Conservation (phyloP, 352 stramenopile species). For the Phytophthora fragariaefolia region DNA sequence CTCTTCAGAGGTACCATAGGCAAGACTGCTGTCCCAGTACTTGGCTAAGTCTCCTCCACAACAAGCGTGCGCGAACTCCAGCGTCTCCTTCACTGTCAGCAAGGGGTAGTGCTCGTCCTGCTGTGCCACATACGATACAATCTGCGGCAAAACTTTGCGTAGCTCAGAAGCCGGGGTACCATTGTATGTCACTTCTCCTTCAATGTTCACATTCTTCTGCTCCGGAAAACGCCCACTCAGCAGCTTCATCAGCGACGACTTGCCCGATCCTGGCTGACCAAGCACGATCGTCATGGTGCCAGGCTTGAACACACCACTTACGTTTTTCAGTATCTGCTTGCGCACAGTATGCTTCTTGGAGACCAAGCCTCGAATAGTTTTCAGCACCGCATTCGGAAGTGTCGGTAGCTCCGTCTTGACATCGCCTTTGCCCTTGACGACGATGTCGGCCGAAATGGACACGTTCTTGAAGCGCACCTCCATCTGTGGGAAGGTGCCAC, state of each 20-base stretch:
- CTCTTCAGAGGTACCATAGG: constrained; percentile 9
- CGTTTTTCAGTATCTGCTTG: constrained; percentile 21
- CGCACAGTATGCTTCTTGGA: constrained; percentile 2
- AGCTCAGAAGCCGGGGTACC: background rate
- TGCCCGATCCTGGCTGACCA: constrained; percentile 25
- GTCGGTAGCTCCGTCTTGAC: constrained; percentile 14
- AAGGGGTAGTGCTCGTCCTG: constrained; percentile 21
- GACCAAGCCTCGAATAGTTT: background rate
- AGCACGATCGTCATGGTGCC: constrained; percentile 19
- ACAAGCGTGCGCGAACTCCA: constrained; percentile 21
- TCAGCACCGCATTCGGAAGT: constrained; percentile 12
- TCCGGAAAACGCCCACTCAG: constrained; percentile 17
- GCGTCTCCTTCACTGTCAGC: constrained; percentile 20
- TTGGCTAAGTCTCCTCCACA: constrained; percentile 14
- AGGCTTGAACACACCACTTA: constrained; percentile 21
- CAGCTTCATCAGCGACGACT: constrained; percentile 31
- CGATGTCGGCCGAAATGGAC: constrained; percentile 14
- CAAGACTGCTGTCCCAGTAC: constrained; percentile 9
- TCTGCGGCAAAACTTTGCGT: constrained; percentile 6
- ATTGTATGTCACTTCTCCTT: constrained; percentile 26
- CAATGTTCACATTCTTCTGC: constrained; percentile 16
- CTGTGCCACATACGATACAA: constrained; percentile 24
- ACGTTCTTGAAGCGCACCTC: constrained; percentile 16
- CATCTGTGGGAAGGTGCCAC: constrained; percentile 1
- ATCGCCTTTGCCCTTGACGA: constrained; percentile 14